Evolutionary conservation across 305 asterid genomes (phyloP).

Genomic region (Lippia alba): DNA sequence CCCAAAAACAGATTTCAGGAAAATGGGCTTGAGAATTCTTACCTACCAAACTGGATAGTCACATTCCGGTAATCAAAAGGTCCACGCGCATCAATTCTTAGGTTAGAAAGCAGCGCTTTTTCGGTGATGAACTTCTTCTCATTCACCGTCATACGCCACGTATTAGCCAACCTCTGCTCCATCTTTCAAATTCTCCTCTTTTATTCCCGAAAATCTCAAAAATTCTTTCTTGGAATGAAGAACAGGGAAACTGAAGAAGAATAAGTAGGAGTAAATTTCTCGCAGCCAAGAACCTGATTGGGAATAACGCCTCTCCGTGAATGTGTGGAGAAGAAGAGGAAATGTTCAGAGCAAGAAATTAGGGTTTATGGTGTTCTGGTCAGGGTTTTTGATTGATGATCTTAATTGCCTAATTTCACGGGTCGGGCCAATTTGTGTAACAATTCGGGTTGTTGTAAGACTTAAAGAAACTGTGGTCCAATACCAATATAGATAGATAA

Average conservation of each 20-base stretch:
- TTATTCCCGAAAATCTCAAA: background rate
- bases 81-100: constrained; percentile 87
- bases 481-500: too few species aligned
- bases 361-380: constrained; percentile 13
- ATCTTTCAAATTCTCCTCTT: constrained; percentile 31
- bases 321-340: background rate
- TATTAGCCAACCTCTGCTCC: constrained; percentile 86
- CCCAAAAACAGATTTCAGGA: background rate
- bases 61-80: constrained; percentile 81
- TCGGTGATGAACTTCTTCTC: constrained; percentile 82
- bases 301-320: background rate
- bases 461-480: background rate
- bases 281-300: background rate
- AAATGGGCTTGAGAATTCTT: constrained; percentile 29
- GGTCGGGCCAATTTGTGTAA: constrained; percentile 25
- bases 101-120: constrained; percentile 72
- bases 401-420: background rate
- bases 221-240: background rate
- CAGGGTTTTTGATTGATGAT: constrained; percentile 13
- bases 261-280: background rate
- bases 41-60: constrained; percentile 76
- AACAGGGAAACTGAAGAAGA: background rate
- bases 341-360: background rate
- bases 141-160: constrained; percentile 75
- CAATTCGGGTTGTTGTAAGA: background rate